phyloP scores from a whole-genome alignment of 495 filamentous ascomycete genomes.

The Lophiotrema nucula region DNA sequence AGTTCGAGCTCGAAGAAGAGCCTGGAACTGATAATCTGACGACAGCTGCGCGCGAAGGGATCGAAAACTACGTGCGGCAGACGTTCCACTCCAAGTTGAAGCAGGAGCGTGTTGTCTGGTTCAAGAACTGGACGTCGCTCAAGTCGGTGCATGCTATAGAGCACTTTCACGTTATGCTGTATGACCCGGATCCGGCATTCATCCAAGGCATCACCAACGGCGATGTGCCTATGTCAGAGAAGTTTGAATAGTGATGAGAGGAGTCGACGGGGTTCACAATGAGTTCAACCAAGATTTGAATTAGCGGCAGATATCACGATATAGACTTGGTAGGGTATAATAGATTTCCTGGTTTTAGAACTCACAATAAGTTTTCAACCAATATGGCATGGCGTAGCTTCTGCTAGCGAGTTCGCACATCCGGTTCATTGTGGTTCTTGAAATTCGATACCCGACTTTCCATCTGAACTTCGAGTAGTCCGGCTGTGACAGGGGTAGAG shows the following conservation, averaged over 20 bases:
- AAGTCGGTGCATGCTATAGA: conserved; percentile 86
- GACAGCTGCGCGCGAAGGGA: conserved; percentile 56
- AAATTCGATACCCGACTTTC: no score
- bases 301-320: no score
- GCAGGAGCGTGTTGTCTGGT: conserved; percentile 62
- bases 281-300: no score
- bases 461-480: no score
- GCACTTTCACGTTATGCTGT: conserved; percentile 92
- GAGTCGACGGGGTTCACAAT: no score
- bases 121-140: conserved; percentile 81
- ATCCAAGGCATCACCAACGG: conserved; percentile 69
- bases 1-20: conserved; percentile 73
- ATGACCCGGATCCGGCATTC: conserved; percentile 67
- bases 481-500: no score
- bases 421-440: no score
- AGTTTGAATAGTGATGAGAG: not conserved
- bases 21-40: conserved; percentile 65
- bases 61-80: conserved; percentile 65
- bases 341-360: no score
- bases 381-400: no score
- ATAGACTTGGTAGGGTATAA: no score
- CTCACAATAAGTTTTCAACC: no score
- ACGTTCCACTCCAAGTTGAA: conserved; percentile 55
- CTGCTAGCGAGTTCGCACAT: no score
- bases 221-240: conserved; percentile 57